Conservation (phyloP, 2,329 filamentous ascomycete genomes). For the Knoxdaviesia proteae region DNA sequence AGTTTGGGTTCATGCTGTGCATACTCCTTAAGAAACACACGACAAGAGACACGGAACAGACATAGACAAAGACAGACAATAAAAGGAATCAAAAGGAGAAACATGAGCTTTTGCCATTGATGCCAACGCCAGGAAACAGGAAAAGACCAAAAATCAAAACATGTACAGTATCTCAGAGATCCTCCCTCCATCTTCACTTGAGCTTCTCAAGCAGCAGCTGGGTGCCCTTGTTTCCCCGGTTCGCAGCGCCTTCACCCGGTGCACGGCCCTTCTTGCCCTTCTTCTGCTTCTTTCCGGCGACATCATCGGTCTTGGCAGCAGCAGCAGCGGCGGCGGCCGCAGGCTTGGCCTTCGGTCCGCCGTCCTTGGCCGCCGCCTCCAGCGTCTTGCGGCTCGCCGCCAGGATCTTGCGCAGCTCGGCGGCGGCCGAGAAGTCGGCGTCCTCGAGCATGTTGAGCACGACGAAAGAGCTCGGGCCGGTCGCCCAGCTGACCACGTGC, state of each 20-base stretch:
- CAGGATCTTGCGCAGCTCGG: constrained; percentile 46
- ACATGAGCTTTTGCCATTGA: too few relatives aligned
- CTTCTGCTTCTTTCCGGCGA: constrained; percentile 22
- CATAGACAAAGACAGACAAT: too few relatives aligned
- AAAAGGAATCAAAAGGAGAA: too few relatives aligned
- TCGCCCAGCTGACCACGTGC: constrained; percentile 64
- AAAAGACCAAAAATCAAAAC: not conserved
- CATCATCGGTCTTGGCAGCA: constrained; percentile 23
- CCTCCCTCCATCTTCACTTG: constrained; percentile 6
- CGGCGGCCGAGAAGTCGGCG: constrained; percentile 43
- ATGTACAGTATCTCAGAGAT: not conserved
- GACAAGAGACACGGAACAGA: too few relatives aligned
- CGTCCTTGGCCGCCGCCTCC: constrained; percentile 42
- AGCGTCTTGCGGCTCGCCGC: constrained; percentile 54
- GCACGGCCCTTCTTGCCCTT: constrained; percentile 20
- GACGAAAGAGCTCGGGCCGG: constrained; percentile 68
- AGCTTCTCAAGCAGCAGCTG: constrained; percentile 39
- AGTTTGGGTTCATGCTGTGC: too few relatives aligned
- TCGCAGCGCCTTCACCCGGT: constrained; percentile 13
- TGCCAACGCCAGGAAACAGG: too few relatives aligned
- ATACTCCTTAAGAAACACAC: too few relatives aligned
- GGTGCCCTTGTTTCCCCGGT: constrained; percentile 38
- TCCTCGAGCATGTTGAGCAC: constrained; percentile 65
- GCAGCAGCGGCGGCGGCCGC: too few relatives aligned
- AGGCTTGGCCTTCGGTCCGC: constrained; percentile 24